phyloP scores from a whole-genome alignment of 2,329 filamentous ascomycete genomes.

The Balansia obtecta region DNA sequence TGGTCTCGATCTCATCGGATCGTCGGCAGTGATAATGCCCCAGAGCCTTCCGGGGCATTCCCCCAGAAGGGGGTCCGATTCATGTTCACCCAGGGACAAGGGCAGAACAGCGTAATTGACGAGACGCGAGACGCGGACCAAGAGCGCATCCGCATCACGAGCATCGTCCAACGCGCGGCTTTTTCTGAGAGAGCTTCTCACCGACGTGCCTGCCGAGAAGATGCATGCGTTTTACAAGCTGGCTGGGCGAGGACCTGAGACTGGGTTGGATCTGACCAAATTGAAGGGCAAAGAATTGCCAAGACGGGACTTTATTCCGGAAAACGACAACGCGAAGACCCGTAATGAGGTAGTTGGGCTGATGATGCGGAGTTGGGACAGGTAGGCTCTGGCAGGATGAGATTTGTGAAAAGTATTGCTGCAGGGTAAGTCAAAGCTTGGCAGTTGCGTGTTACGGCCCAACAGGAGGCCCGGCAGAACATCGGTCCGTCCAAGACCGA shows the following conservation, averaged over 20 bases:
- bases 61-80: conserved; percentile 7
- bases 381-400: too few relatives aligned
- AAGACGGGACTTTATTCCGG: neutral
- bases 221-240: conserved; percentile 10
- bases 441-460: too few relatives aligned
- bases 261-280: neutral
- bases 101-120: conserved; percentile 3
- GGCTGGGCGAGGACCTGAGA: neutral
- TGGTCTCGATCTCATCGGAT: conserved; percentile 9
- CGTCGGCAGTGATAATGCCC: conserved; percentile 4
- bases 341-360: neutral
- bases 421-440: too few relatives aligned
- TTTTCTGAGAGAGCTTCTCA: conserved; percentile 11
- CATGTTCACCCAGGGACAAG: conserved; percentile 6
- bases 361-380: neutral
- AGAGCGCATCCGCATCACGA: neutral
- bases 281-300: neutral
- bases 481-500: too few relatives aligned
- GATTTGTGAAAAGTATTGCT: too few relatives aligned
- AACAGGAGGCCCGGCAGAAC: too few relatives aligned
- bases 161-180: conserved; percentile 12
- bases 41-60: conserved; percentile 10
- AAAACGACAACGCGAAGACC: neutral
- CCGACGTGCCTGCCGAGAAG: conserved; percentile 6
- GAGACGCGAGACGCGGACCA: neutral